phyloP scores from a whole-genome alignment of 139 green algal genomes.

The Klebsormidium nitens region DNA sequence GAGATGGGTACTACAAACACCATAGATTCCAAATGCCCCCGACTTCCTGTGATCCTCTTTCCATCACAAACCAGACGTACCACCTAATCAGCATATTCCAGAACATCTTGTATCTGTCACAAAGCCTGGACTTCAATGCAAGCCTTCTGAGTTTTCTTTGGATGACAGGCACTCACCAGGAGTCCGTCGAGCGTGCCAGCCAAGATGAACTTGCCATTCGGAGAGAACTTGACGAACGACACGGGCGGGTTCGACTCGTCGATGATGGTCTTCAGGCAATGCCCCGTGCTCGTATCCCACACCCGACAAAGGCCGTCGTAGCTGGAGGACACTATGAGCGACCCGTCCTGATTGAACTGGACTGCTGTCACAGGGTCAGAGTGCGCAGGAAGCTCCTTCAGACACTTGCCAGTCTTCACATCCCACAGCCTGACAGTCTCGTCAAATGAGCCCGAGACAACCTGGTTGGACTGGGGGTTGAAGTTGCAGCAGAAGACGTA shows the following conservation, averaged over 20 bases:
- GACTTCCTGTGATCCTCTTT: no score
- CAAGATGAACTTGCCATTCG: constrained; percentile 64
- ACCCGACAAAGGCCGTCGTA: constrained; percentile 64
- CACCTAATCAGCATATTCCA: no score
- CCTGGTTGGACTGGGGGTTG: constrained; percentile 60
- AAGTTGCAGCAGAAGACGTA: constrained; percentile 82
- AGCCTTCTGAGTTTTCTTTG: no score
- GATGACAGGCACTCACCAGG: constrained; percentile 10
- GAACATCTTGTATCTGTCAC: no score
- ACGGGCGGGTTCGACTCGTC: constrained; percentile 64
- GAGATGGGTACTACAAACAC: no score
- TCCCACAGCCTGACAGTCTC: constrained; percentile 87
- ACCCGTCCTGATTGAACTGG: constrained; percentile 67
- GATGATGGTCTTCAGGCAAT: constrained; percentile 77
- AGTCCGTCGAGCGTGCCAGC: constrained; percentile 30
- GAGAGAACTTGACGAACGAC: constrained; percentile 69
- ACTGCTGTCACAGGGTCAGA: constrained; percentile 81
- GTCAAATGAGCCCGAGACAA: constrained; percentile 84
- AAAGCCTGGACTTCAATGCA: no score
- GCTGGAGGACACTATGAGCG: constrained; percentile 61
- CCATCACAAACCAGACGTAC: no score
- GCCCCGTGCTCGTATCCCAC: constrained; percentile 60
- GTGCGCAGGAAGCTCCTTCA: constrained; percentile 78
- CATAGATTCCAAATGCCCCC: no score
- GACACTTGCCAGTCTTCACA: constrained; percentile 51